A percentile compares a stretch with the other conserved stretches of the same genome.
Conservation (phyloP, 305 asterid genomes). For the Fraxinus dipetala region DNA sequence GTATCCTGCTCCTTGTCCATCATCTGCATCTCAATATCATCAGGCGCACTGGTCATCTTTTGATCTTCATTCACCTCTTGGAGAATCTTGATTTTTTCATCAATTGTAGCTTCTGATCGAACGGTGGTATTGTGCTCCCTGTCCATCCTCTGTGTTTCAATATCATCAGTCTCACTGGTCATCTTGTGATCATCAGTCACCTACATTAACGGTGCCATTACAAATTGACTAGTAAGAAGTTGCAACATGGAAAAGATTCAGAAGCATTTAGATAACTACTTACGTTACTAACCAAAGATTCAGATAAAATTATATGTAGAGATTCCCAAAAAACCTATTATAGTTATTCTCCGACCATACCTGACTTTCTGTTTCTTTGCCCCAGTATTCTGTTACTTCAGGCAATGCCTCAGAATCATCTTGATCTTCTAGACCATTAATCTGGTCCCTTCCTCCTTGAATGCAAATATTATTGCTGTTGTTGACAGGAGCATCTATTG, state of each 20-base stretch:
- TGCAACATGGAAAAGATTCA: neutral
- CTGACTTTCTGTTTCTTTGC: constrained; percentile 22
- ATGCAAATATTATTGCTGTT: neutral
- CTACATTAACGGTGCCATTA: neutral
- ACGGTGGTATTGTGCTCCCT: constrained; percentile 5
- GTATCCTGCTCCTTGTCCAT: constrained; percentile 12
- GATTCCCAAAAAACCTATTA: neutral
- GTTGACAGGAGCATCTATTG: constrained; percentile 18
- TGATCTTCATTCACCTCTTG: constrained; percentile 19
- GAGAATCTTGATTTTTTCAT: constrained; percentile 11
- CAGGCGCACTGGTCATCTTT: constrained; percentile 1
- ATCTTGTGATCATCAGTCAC: constrained; percentile 12
- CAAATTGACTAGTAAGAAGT: neutral
- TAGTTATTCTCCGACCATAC: no score
- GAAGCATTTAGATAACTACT: neutral
- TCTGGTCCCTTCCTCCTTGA: neutral
- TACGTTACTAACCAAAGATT: neutral
- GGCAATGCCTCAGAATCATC: constrained; percentile 11
- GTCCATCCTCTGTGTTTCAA: constrained; percentile 11
- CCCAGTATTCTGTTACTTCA: constrained; percentile 11
- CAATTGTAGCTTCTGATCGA: constrained; percentile 18
- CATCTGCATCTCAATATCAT: constrained; percentile 17
- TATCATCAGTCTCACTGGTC: constrained; percentile 15
- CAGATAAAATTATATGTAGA: neutral
- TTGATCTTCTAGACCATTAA: constrained; percentile 1